Percentiles rank a stretch among this genome's conserved stretches.
Evolutionary conservation across 2,329 filamentous ascomycete genomes (phyloP).

Genomic region (Chaetothyriales sp.): DNA sequence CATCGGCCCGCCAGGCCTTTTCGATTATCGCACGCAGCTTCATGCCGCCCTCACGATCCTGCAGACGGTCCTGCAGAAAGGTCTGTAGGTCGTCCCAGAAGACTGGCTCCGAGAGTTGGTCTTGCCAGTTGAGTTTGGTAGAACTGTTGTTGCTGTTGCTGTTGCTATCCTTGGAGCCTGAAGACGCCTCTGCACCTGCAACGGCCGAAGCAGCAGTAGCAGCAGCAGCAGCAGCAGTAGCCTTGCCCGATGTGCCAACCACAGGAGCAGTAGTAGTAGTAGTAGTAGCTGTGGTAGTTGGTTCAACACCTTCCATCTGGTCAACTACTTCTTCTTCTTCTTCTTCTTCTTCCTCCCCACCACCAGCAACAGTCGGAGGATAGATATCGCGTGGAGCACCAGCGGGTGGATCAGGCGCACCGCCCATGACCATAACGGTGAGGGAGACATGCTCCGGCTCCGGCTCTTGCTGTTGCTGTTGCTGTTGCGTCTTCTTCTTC

Average conservation of each 20-base stretch:
- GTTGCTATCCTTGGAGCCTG: background rate
- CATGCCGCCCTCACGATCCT: conserved; percentile 51
- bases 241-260: no score
- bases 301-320: conserved; percentile 21
- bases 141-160: conserved; percentile 24
- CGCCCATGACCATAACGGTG: conserved; percentile 75
- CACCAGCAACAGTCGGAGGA: conserved; percentile 3
- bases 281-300: conserved; percentile 8
- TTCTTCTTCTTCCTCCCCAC: conserved; percentile 19
- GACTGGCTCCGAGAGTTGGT: conserved; percentile 44
- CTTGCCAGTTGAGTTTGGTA: conserved; percentile 28
- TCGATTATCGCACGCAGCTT: conserved; percentile 54
- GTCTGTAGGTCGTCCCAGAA: conserved; percentile 81
- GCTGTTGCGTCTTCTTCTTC: conserved; percentile 7
- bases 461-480: conserved; percentile 2
- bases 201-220: background rate
- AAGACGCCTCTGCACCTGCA: background rate
- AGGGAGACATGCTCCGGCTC: conserved; percentile 47
- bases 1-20: conserved; percentile 41
- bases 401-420: conserved; percentile 30
- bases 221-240: background rate
- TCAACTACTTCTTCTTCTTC: conserved; percentile 25
- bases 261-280: background rate
- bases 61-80: conserved; percentile 64
- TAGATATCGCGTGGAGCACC: conserved; percentile 6